Percentiles rank a stretch among this genome's conserved stretches.
These are phyloP conservation scores for Sordariomycetes sp. DNA, from an alignment of 2,329 filamentous ascomycete genomes.

Conservation along the genomic window DNA sequence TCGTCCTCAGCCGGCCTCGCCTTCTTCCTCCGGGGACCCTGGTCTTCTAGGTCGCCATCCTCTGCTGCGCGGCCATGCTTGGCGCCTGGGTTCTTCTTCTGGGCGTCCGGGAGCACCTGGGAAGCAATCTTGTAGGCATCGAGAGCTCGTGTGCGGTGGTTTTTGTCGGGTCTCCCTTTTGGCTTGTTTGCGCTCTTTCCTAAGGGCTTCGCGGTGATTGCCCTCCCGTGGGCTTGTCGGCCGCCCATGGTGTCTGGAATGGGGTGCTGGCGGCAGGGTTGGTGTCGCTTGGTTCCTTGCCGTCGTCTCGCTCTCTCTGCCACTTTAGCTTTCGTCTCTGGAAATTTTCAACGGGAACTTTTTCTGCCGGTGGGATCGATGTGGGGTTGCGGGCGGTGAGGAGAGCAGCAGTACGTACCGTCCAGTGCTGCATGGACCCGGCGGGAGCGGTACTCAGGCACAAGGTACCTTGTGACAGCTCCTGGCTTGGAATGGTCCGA, in stretches of 20 bases:
- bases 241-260: conserved; percentile 36
- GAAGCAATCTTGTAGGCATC: conserved; percentile 48
- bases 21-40: conserved; percentile 30
- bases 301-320: neutral
- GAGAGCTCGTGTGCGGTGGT: conserved; percentile 35
- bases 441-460: neutral
- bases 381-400: conserved; percentile 8
- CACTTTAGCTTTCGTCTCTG: conserved; percentile 2
- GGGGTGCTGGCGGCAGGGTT: neutral
- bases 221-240: conserved; percentile 46
- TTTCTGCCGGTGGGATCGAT: conserved; percentile 9
- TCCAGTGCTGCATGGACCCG: no score
- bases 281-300: neutral
- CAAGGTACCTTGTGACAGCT: neutral
- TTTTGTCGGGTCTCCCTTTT: conserved; percentile 29
- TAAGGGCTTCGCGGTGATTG: conserved; percentile 29
- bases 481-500: neutral
- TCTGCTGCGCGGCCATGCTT: conserved; percentile 14
- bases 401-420: neutral
- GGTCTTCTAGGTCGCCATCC: conserved; percentile 35
- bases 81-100: conserved; percentile 21
- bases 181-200: conserved; percentile 28
- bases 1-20: conserved; percentile 28
- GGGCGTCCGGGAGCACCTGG: conserved; percentile 37
- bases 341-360: conserved; percentile 3